Evolutionary conservation across 2,329 filamentous ascomycete genomes (phyloP).

Genomic region (Hypoxylon sp.): DNA sequence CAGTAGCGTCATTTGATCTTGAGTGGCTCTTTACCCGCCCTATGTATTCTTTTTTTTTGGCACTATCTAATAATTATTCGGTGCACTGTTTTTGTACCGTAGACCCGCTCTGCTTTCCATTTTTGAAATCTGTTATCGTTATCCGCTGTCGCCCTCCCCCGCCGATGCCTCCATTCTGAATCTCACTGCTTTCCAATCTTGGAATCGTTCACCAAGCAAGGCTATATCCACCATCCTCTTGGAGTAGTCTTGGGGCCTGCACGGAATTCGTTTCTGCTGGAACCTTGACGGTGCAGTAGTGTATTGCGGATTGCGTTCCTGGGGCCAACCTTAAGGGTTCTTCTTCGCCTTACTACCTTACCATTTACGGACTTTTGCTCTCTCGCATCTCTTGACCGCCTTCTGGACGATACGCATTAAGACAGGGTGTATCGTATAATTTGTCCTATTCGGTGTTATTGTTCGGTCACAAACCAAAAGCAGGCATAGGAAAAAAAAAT

Average conservation of each 20-base stretch:
- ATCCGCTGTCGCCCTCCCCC: constrained; percentile 26
- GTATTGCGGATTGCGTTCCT: constrained; percentile 38
- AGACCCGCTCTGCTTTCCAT: constrained; percentile 28
- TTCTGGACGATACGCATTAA: constrained; percentile 49
- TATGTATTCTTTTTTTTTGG: constrained; percentile 35
- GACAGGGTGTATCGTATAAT: constrained; percentile 40
- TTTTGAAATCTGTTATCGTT: constrained; percentile 42
- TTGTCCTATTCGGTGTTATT: constrained; percentile 41
- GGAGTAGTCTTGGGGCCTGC: constrained; percentile 23
- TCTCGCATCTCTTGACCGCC: constrained; percentile 53
- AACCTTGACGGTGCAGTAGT: constrained; percentile 41
- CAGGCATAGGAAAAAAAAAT: constrained; percentile 34
- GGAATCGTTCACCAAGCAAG: constrained; percentile 23
- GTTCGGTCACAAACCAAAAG: constrained; percentile 29
- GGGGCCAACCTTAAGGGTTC: constrained; percentile 17
- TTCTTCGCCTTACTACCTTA: constrained; percentile 25
- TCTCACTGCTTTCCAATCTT: constrained; percentile 33
- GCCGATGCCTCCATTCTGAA: constrained; percentile 15
- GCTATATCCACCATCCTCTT: constrained; percentile 15
- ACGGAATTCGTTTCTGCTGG: constrained; percentile 35
- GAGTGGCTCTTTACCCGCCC: not conserved
- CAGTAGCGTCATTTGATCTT: constrained; percentile 33
- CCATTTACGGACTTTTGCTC: constrained; percentile 40
- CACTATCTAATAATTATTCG: constrained; percentile 35
- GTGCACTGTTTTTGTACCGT: constrained; percentile 12